These are phyloP conservation scores for Lactarius vividus DNA, from an alignment of 768 basidiomycete genomes.

Conservation along the genomic window DNA sequence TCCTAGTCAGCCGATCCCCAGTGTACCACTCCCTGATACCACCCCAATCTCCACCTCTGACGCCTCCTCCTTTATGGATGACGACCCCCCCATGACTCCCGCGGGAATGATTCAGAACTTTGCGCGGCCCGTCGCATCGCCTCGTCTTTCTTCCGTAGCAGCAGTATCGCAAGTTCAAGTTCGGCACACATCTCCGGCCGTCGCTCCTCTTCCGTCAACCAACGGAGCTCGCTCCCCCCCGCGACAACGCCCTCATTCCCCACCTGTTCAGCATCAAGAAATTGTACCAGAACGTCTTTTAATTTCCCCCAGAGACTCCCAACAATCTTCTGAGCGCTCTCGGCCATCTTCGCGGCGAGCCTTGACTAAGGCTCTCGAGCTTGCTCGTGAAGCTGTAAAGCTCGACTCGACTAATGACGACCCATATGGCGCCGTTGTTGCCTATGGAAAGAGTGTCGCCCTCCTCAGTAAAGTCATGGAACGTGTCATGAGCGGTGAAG, in stretches of 20 bases:
- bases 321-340: slow-evolving; percentile 49
- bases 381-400: slow-evolving; percentile 86
- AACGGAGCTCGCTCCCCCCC: slow-evolving; percentile 59
- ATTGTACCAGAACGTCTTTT: slow-evolving; percentile 44
- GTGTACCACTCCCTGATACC: slow-evolving; percentile 45
- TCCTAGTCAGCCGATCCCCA: slow-evolving; percentile 72
- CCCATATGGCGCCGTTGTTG: slow-evolving; percentile 83
- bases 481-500: slow-evolving; percentile 81
- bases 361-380: slow-evolving; percentile 78
- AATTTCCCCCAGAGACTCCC: slow-evolving; percentile 41
- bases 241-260: slow-evolving; percentile 38
- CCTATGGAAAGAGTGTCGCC: slow-evolving; percentile 83
- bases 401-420: slow-evolving; percentile 87
- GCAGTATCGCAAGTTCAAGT: slow-evolving; percentile 56
- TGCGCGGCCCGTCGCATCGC: slow-evolving; percentile 41
- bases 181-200: slow-evolving; percentile 34
- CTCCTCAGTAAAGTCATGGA: slow-evolving; percentile 92
- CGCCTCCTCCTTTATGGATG: slow-evolving; percentile 27
- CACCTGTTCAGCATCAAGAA: slow-evolving; percentile 37
- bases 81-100: slow-evolving; percentile 28
- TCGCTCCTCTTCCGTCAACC: slow-evolving; percentile 41
- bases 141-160: slow-evolving; percentile 56
- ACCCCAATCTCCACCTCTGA: slow-evolving; percentile 32
- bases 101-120: slow-evolving; percentile 30
- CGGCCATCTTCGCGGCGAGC: slow-evolving; percentile 81